Evolutionary conservation across 495 filamentous ascomycete species (phyloP).

Genomic region (Annulohypoxylon bovei): DNA sequence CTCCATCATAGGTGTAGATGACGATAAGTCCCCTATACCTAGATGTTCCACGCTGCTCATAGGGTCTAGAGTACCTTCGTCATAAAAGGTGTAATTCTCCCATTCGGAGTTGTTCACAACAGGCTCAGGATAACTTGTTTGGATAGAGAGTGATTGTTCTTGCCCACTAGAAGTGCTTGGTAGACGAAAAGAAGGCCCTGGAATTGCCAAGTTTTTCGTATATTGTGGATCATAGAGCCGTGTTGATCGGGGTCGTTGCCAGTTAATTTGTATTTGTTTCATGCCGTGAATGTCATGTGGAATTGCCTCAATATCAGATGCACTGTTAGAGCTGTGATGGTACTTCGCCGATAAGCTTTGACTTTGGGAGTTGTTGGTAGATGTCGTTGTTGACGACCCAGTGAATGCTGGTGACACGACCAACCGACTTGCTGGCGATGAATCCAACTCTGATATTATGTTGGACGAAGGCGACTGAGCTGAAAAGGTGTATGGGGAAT

Average conservation of each 20-base stretch:
- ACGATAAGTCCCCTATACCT: not conserved
- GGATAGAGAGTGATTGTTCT: not conserved
- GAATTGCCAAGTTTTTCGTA: not conserved
- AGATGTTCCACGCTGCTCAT: not conserved
- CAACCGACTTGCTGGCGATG: not conserved
- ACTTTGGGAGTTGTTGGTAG: not conserved
- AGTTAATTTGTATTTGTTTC: not conserved
- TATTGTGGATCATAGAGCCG: not conserved
- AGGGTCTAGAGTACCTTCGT: not conserved
- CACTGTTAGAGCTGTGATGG: not conserved
- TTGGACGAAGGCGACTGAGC: not conserved
- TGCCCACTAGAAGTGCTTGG: too few species aligned
- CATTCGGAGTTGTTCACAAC: not conserved
- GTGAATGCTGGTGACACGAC: not conserved
- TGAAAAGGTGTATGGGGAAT: too few species aligned
- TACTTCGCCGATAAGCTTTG: not conserved
- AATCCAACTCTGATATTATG: not conserved
- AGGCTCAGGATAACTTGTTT: not conserved
- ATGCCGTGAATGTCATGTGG: not conserved
- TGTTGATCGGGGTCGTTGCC: not conserved
- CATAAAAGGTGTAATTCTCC: not conserved
- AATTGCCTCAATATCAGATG: not conserved
- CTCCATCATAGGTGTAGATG: not conserved
- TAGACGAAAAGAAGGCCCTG: not conserved
- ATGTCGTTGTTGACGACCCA: not conserved